A percentile compares a stretch with the other conserved stretches of the same genome.
Conservation (phyloP, 805 yeast genomes). For the Candida ascalaphidarum region DNA sequence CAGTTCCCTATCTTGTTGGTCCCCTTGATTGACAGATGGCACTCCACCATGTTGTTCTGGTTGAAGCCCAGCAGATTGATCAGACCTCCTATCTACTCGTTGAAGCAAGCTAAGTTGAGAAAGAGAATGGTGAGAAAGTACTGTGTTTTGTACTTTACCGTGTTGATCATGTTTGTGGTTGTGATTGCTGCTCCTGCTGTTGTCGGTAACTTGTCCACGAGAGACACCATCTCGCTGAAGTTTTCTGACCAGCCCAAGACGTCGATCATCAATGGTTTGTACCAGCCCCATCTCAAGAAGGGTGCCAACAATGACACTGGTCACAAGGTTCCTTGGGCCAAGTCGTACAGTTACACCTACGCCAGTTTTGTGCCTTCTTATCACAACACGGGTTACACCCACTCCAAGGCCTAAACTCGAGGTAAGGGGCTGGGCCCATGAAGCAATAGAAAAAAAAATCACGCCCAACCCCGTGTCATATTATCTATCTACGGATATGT, state of each 20-base stretch:
- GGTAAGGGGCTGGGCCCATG: no score
- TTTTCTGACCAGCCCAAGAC: constrained; percentile 9
- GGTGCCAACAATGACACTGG: constrained; percentile 93
- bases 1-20: constrained; percentile 82
- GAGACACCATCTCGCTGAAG: constrained; percentile 28
- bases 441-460: no score
- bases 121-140: constrained; percentile 96
- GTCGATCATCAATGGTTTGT: constrained; percentile 52
- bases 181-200: constrained; percentile 89
- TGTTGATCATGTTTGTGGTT: constrained; percentile 63
- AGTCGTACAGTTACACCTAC: constrained; percentile 28
- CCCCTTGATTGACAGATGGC: constrained; percentile 95
- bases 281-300: constrained; percentile 79
- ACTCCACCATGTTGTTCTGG: constrained; percentile 98
- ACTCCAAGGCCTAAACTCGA: no score
- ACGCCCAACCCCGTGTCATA: no score
- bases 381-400: no score
- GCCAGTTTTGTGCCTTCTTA: constrained; percentile 49
- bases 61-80: constrained; percentile 93
- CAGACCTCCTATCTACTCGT: constrained; percentile 94
- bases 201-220: constrained; percentile 47
- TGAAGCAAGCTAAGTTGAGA: constrained; percentile 92
- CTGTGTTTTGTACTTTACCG: constrained; percentile 66
- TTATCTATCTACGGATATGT: no score
- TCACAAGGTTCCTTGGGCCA: constrained; percentile 17